Conservation (phyloP, 345 rosid genomes). For the Turnera subulata region DNA sequence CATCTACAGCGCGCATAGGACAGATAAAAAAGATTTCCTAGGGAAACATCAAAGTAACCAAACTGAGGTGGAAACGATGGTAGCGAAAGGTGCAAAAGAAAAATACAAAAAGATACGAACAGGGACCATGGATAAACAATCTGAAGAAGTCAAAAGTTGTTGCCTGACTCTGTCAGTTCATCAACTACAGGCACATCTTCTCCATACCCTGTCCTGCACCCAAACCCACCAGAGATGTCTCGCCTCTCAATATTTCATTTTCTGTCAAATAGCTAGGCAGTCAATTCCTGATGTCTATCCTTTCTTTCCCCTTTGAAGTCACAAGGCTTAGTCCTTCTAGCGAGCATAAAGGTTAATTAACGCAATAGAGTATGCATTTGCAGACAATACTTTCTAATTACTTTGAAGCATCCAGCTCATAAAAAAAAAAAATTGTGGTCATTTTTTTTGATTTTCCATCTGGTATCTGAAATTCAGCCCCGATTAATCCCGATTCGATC, state of each 20-base stretch:
- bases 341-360: too few species aligned
- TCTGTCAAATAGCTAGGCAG: too few species aligned
- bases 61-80: background rate
- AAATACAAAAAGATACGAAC: background rate
- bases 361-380: too few species aligned
- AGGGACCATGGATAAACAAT: background rate
- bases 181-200: background rate
- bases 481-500: too few species aligned
- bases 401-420: background rate
- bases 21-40: background rate
- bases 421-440: too few species aligned
- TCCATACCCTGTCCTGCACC: background rate
- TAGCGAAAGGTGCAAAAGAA: background rate
- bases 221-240: background rate
- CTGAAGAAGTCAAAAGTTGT: background rate
- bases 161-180: background rate
- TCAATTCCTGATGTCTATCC: too few species aligned
- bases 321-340: too few species aligned
- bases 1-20: background rate
- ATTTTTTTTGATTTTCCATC: too few species aligned
- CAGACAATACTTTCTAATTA: background rate
- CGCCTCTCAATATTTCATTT: background rate
- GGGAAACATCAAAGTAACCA: background rate
- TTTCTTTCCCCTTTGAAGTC: too few species aligned
- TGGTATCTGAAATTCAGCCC: too few species aligned